phyloP scores from a whole-genome alignment of 2,329 filamentous ascomycete species.

The Mycocentrospora acerina region DNA sequence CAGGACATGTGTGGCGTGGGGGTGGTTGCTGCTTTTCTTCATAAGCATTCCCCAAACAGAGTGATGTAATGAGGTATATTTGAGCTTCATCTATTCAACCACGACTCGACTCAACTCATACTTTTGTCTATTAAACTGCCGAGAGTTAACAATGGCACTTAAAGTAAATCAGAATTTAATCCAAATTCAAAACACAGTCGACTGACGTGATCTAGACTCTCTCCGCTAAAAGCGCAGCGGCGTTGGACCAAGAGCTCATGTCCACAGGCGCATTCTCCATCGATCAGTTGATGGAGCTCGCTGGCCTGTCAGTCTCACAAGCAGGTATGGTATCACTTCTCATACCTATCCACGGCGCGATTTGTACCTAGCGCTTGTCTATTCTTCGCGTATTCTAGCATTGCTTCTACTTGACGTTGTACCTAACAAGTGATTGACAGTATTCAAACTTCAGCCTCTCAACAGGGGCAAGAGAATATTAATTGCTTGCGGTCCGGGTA shows the following conservation, averaged over 20 bases:
- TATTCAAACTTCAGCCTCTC: conserved; percentile 81
- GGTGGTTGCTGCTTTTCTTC: background rate
- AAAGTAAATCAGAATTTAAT: conserved; percentile 6
- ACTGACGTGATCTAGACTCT: conserved; percentile 63
- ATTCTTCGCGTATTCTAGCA: too few relatives aligned
- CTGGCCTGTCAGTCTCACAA: conserved; percentile 89
- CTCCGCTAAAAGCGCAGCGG: conserved; percentile 80
- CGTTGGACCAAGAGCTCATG: conserved; percentile 94
- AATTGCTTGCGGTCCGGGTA: conserved; percentile 85
- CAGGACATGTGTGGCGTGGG: background rate
- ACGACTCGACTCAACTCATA: background rate
- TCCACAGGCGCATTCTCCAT: conserved; percentile 83
- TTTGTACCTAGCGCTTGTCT: too few relatives aligned
- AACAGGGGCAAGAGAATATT: conserved; percentile 71
- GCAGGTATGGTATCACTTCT: conserved; percentile 58
- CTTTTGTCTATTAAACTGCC: too few relatives aligned
- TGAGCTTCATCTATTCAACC: conserved; percentile 1
- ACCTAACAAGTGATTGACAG: conserved; percentile 46
- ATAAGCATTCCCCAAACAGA: conserved; percentile 5
- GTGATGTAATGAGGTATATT: conserved; percentile 34
- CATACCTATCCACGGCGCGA: background rate
- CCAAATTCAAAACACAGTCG: background rate
- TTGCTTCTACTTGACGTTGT: too few relatives aligned
- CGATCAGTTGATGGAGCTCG: conserved; percentile 96
- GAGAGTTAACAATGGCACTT: conserved; percentile 15